These are phyloP conservation scores for Penstemon newberryi DNA, from an alignment of 257 asterid genomes.

Conservation along the genomic window DNA sequence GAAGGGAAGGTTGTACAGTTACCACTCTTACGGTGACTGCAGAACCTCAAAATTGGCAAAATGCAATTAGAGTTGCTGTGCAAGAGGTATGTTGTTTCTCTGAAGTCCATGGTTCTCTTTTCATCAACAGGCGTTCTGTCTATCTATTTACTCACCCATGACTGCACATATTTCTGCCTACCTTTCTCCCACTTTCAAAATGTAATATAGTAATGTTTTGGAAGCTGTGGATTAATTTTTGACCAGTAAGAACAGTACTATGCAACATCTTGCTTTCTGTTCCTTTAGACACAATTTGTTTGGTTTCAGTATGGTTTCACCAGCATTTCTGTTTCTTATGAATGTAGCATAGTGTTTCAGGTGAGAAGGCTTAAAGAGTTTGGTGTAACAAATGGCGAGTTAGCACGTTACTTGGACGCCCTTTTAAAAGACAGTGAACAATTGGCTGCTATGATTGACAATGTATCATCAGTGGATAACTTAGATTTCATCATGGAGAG, in stretches of 20 bases:
- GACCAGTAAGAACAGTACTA: neutral
- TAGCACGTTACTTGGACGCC: slow-evolving; percentile 94
- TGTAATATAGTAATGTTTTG: neutral
- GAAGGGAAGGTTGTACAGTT: slow-evolving; percentile 98
- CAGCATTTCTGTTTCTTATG: slow-evolving; percentile 21
- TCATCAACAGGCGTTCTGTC: neutral
- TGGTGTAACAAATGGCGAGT: slow-evolving; percentile 97
- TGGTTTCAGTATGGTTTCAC: slow-evolving; percentile 19
- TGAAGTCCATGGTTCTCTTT: neutral
- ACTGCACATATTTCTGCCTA: neutral
- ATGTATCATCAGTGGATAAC: slow-evolving; percentile 95
- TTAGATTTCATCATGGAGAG: slow-evolving; percentile 96
- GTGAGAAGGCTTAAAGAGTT: slow-evolving; percentile 98
- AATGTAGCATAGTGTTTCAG: slow-evolving; percentile 39
- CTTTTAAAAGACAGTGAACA: slow-evolving; percentile 96
- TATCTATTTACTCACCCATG: neutral
- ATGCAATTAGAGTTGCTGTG: slow-evolving; percentile 94
- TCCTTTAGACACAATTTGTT: slow-evolving; percentile 10
- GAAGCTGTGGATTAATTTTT: neutral
- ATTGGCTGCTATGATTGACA: slow-evolving; percentile 98
- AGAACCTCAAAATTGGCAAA: slow-evolving; percentile 92
- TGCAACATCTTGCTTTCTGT: slow-evolving; percentile 17
- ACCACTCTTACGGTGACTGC: slow-evolving; percentile 97
- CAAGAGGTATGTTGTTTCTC: slow-evolving; percentile 76
- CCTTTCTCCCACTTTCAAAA: slow-evolving; percentile 1